phyloP scores from a whole-genome alignment of 176 grass and related monocot genomes.

The Themeda triandra region DNA sequence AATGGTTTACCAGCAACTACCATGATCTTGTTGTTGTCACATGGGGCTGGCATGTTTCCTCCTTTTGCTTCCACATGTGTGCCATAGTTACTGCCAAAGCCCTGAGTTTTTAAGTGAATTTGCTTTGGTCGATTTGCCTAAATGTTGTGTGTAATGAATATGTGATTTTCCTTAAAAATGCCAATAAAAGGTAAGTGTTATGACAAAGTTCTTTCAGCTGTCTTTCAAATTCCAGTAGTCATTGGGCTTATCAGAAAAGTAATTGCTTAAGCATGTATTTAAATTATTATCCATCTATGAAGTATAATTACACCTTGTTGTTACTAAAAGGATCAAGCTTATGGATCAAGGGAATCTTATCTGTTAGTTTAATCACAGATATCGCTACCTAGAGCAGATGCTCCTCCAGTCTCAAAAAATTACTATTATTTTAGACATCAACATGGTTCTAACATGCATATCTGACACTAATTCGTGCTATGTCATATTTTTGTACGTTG shows the following conservation, averaged over 20 bases:
- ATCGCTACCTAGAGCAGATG: constrained; percentile 22
- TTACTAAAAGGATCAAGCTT: constrained; percentile 15
- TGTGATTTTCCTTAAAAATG: no score
- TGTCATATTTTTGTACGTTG: background rate
- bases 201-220: background rate
- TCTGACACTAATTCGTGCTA: background rate
- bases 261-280: background rate
- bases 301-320: background rate
- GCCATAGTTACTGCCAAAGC: background rate
- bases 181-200: background rate
- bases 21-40: background rate
- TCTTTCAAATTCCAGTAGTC: background rate
- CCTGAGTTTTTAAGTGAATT: no score
- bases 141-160: no score
- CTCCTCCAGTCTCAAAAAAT: no score
- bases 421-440: no score
- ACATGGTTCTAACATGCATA: background rate
- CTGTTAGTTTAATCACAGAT: constrained; percentile 22
- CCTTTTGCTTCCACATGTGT: background rate
- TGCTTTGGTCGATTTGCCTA: no score
- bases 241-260: constrained; percentile 12
- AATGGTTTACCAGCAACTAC: background rate
- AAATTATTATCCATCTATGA: constrained; percentile 15
- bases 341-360: constrained; percentile 12
- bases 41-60: background rate